Conservation (phyloP, 2,329 filamentous ascomycete species). For the Ophiostoma australiae region DNA sequence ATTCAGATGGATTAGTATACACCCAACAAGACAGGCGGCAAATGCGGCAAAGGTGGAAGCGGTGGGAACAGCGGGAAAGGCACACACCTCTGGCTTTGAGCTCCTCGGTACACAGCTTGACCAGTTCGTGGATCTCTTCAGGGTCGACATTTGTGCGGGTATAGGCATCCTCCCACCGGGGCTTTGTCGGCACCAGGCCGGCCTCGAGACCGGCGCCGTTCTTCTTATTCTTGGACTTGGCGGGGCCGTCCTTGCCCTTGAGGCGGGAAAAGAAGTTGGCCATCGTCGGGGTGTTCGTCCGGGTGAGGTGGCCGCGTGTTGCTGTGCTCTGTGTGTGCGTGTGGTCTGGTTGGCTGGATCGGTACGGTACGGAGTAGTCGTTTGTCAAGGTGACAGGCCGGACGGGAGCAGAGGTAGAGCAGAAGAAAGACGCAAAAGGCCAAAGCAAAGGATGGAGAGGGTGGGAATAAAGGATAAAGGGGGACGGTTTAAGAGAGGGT, state of each 20-base stretch:
- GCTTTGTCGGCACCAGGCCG: constrained; percentile 58
- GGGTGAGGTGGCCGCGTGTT: not conserved
- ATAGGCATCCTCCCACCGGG: constrained; percentile 85
- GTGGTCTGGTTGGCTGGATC: not conserved
- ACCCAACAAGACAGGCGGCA: not conserved
- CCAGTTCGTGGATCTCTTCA: constrained; percentile 84
- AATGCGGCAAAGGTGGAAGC: not conserved
- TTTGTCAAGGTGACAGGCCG: not conserved
- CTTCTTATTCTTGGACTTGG: constrained; percentile 60
- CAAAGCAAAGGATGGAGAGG: not conserved
- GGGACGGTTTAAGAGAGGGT: not conserved
- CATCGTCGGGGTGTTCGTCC: constrained; percentile 37
- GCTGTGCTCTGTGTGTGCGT: not conserved
- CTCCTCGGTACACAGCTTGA: constrained; percentile 80
- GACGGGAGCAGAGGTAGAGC: not conserved
- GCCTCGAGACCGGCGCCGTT: constrained; percentile 49
- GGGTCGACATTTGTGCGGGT: constrained; percentile 74
- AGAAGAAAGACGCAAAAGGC: not conserved
- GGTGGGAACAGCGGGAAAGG: no score
- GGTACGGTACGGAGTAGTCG: not conserved
- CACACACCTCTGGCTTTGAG: constrained; percentile 86
- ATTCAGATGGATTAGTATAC: constrained; percentile 12
- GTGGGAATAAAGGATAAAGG: constrained; percentile 7
- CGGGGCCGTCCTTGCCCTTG: constrained; percentile 67
- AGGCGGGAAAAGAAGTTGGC: constrained; percentile 58